Evolutionary conservation across 2,329 filamentous ascomycete species (phyloP).

Genomic region (Apiospora koreana): DNA sequence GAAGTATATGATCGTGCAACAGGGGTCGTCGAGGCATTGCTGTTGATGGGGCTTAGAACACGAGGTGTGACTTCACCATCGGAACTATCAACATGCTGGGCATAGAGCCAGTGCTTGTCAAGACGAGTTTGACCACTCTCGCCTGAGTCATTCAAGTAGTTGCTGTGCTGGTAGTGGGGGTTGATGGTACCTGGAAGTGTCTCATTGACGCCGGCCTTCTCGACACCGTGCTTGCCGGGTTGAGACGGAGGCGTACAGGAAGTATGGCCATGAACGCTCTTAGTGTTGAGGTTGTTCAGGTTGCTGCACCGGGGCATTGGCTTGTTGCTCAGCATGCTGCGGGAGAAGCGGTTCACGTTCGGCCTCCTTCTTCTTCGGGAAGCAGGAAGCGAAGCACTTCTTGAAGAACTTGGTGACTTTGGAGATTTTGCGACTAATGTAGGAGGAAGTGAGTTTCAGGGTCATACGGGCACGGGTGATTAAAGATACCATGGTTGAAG

Average conservation of each 20-base stretch:
- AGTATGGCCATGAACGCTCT: background rate
- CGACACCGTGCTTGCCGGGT: background rate
- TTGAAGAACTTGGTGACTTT: constrained; percentile 5
- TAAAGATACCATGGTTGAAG: constrained; percentile 7
- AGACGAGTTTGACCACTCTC: background rate
- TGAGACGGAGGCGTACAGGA: background rate
- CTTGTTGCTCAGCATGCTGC: background rate
- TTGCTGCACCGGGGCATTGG: background rate
- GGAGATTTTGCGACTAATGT: background rate
- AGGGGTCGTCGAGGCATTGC: background rate
- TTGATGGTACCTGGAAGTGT: no score
- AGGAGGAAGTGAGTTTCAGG: background rate
- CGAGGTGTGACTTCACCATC: background rate
- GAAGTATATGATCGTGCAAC: background rate
- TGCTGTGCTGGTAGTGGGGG: background rate
- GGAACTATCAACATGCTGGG: background rate
- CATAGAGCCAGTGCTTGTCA: background rate
- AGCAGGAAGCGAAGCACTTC: background rate
- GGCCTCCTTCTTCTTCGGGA: background rate
- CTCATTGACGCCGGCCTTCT: background rate
- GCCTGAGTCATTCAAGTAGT: no score
- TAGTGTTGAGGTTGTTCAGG: background rate
- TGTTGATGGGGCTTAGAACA: background rate
- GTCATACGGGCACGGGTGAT: background rate
- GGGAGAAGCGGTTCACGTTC: constrained; percentile 3